Evolutionary conservation across 305 asterid genomes (phyloP), one percentile per base, ranked within the genome.

Genomic region (Coffea humblotiana): DNA sequence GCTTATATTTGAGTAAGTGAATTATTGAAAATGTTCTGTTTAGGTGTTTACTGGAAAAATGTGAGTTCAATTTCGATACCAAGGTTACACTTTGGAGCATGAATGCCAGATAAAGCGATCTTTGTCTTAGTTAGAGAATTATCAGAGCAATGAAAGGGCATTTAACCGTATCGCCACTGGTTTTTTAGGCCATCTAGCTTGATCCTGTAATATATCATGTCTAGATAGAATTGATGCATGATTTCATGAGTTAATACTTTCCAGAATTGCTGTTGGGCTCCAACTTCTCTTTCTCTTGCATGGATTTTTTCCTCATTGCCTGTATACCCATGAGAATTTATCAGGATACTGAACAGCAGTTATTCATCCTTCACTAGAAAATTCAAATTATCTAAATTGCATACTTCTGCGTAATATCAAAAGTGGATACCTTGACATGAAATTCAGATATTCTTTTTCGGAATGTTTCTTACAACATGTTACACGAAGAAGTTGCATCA

Each of bases 381-480:
- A 1, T n/a, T 74, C 68, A 54, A 43, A 3, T 5, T 40, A 40
- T 40, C 43, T 40, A 40, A 40, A 40, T 32, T 16, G 37, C 37
- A 7, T 29, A 49, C 73, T 54, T 71, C 51, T 54, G 18, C 72
- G 8, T 3, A 3, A 66, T 80, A 6, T 14, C 37, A 47, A 58
- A 79, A 81, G 16, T 43, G 71, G 51, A 65, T 79, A 77, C 88
- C 97, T 92, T 91, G 88, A 94, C 96, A 48, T 82, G 43, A 35
- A 37, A 54, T 71, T 10, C 77, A 93, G 97, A 89, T 91, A 85
- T 95, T 93, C 91, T 95, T 94, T 91, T 87, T 90, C 21, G 8
- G 82, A 48, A 94, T 95, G 97, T 91, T 89, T 82, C 61, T 94
- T 49, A 83, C 95, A 8, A 95, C 97, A 8, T 84, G 88, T 72